Conservation (phyloP, 768 basidiomycete genomes). For the Russula earlei region DNA sequence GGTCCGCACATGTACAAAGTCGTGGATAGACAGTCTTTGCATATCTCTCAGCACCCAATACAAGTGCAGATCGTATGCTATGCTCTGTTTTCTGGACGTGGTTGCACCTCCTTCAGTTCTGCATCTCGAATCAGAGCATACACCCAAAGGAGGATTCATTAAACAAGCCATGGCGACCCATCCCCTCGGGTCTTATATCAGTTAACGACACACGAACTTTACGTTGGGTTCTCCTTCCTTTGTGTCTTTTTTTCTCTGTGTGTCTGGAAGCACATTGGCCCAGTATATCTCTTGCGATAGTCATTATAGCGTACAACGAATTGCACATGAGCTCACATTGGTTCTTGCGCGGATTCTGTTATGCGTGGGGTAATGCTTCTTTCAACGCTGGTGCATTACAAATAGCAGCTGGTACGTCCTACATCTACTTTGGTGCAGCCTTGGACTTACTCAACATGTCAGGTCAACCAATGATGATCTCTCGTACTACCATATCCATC, state of each 20-base stretch:
- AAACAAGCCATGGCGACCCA: conserved; percentile 24
- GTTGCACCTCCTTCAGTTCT: conserved; percentile 27
- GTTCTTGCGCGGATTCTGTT: conserved; percentile 17
- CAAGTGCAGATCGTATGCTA: background rate
- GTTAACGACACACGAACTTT: conserved; percentile 11
- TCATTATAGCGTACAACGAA: conserved; percentile 22
- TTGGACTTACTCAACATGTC: background rate
- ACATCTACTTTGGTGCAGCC: too few relatives aligned
- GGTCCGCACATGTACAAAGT: background rate
- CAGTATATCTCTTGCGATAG: conserved; percentile 13
- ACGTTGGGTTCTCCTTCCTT: conserved; percentile 22
- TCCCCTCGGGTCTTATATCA: conserved; percentile 22
- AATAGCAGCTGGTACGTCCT: background rate
- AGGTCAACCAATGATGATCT: background rate
- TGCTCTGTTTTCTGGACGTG: conserved; percentile 22
- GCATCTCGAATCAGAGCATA: conserved; percentile 23
- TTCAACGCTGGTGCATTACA: conserved; percentile 24
- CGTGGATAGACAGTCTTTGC: conserved; percentile 10
- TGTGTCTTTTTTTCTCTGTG: conserved; percentile 17
- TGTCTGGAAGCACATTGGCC: conserved; percentile 5
- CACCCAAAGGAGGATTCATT: conserved; percentile 22
- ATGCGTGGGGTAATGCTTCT: conserved; percentile 17
- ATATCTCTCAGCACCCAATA: background rate
- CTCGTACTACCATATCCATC: conserved; percentile 13
- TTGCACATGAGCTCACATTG: conserved; percentile 17